These are phyloP conservation scores for Tylopilus sp. DNA, from an alignment of 1,284 basidiomycete genomes.

Conservation along the genomic window DNA sequence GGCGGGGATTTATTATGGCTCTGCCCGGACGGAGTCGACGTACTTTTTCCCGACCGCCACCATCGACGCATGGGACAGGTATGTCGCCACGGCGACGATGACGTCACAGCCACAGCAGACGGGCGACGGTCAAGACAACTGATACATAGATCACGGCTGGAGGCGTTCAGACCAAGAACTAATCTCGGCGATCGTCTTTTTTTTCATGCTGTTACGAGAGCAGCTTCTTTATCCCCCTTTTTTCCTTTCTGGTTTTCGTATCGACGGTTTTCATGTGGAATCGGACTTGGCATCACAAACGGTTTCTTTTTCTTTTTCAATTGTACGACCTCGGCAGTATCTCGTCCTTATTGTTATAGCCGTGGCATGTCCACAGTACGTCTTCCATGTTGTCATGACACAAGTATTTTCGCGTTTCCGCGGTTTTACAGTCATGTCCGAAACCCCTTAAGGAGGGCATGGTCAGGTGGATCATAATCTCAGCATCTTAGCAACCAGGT, in stretches of 20 bases:
- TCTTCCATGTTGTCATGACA: neutral
- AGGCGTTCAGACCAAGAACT: neutral
- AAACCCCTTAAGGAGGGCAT: neutral
- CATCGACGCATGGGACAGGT: conserved; percentile 65
- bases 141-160: neutral
- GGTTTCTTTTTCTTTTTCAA: conserved; percentile 48
- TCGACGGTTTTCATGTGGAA: neutral
- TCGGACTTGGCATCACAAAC: conserved; percentile 12
- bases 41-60: conserved; percentile 65
- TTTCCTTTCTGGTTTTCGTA: neutral
- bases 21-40: conserved; percentile 59
- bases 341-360: conserved; percentile 10
- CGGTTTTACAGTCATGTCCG: too few relatives aligned
- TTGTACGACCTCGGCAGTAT: neutral
- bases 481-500: neutral
- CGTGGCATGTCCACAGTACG: neutral
- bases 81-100: conserved; percentile 42
- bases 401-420: neutral
- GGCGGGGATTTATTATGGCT: conserved; percentile 64
- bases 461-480: neutral
- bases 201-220: neutral
- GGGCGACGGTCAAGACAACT: too few relatives aligned
- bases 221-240: neutral
- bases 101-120: neutral
- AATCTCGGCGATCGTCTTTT: neutral